Evolutionary conservation across 2,329 filamentous ascomycete genomes (phyloP), one percentile per base, ranked within the genome.

Genomic region (Fusarium fracticaudum): DNA sequence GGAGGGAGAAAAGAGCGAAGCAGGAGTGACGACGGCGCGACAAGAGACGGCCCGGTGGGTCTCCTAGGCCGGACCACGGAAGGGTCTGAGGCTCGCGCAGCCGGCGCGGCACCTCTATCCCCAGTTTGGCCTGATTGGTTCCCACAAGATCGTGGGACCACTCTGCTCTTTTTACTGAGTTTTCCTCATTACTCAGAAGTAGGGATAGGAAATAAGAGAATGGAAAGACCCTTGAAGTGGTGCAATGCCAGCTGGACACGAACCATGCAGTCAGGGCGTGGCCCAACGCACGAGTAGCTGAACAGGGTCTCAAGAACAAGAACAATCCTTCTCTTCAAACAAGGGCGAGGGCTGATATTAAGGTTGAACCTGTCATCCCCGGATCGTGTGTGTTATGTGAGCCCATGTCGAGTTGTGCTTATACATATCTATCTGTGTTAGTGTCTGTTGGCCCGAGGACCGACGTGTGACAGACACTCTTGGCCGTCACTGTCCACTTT

Each of bases 291-390:
- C 11, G 29, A 64, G 33, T 48, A 55, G 48, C 43, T 57, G 67
- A 41, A 68, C 45, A 37, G 31, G 26, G 50, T 33, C 54, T 47
- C 26, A 47, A 62, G 40, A 45, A 62, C 50, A 45, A 72, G 60
- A 61, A 37, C 43, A 50, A 41, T 15, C 48, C 33, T 47, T 43
- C 40, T 24, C 55, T 40, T 74, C 35, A 60, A 72, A 69, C 40
- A 60, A 74, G 63, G 71, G 47, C 55, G 44, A 50, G 51, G 47
- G 50, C 38, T 48, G 45, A 40, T 57, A 31, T 41, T 60, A 43
- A 59, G 55, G 50, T 57, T 65, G 48, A 64, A 65, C 60, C 37
- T 72, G 58, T 74, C 71, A 74, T 64, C 53, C 63, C 37, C 40
- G n/a, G 48, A 29, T 59, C 38, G 55, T 55, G 43, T 65, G 67